Conservation (phyloP, 2,329 filamentous ascomycete genomes). For the Phaeosphaeriaceae sp. region DNA sequence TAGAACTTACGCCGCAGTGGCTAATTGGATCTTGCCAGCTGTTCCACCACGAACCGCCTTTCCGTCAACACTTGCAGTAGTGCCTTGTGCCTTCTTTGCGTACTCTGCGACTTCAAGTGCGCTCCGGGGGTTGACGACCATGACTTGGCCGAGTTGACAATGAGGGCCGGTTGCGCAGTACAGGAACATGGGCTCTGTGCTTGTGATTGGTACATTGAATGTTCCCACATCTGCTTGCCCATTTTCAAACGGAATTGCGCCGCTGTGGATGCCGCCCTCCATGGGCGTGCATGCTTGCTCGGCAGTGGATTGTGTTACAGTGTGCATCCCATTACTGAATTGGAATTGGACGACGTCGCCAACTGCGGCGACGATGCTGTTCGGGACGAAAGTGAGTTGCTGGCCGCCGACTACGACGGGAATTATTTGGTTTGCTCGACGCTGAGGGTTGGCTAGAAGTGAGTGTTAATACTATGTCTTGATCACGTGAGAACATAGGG, state of each 20-base stretch:
- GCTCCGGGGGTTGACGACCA: constrained; percentile 34
- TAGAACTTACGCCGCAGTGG: constrained; percentile 31
- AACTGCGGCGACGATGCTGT: constrained; percentile 33
- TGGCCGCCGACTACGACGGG: constrained; percentile 40
- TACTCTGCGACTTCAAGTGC: constrained; percentile 36
- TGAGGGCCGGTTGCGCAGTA: constrained; percentile 42
- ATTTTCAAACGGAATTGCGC: constrained; percentile 38
- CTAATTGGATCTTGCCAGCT: constrained; percentile 28
- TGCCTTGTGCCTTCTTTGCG: constrained; percentile 32
- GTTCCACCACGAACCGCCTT: constrained; percentile 27
- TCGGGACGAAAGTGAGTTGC: constrained; percentile 38
- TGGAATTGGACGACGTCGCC: constrained; percentile 42
- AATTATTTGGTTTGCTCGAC: constrained; percentile 31
- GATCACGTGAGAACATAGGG: neutral
- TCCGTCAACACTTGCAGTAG: constrained; percentile 28
- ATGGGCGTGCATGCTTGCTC: constrained; percentile 36
- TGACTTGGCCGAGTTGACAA: constrained; percentile 38
- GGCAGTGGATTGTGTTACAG: constrained; percentile 35
- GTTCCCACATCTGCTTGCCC: constrained; percentile 38
- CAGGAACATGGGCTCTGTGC: constrained; percentile 37
- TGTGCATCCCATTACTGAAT: constrained; percentile 43
- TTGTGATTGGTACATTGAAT: constrained; percentile 40
- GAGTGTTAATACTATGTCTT: neutral
- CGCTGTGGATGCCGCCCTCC: constrained; percentile 35
- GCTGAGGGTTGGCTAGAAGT: constrained; percentile 25